These are phyloP conservation scores for Mycena maculata DNA, from an alignment of 768 basidiomycete species.

Conservation along the genomic window DNA sequence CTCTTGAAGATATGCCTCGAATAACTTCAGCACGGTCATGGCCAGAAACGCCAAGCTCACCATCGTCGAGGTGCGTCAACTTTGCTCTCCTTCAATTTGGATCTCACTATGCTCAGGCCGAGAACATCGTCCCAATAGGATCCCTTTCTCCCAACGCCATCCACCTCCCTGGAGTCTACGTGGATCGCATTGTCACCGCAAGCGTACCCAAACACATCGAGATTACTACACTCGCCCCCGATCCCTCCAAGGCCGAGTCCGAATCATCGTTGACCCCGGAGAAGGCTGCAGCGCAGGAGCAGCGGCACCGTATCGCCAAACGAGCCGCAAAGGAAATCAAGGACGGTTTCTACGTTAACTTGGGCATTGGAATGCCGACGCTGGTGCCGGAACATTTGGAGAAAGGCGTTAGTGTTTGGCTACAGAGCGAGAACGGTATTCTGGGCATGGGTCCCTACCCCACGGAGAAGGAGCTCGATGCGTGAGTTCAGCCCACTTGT, in stretches of 20 bases:
- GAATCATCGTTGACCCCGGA: slow-evolving; percentile 55
- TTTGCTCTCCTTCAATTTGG: background rate
- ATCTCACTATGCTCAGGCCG: slow-evolving; percentile 65
- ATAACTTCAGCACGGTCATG: slow-evolving; percentile 91
- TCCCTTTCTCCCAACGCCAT: slow-evolving; percentile 84
- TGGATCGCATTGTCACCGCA: slow-evolving; percentile 88
- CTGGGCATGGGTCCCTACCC: slow-evolving; percentile 94
- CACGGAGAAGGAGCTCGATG: slow-evolving; percentile 80
- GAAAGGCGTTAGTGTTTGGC: slow-evolving; percentile 82
- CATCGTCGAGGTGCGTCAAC: slow-evolving; percentile 80
- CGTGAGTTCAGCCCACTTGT: slow-evolving; percentile 60
- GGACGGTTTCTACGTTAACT: slow-evolving; percentile 89
- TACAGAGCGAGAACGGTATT: slow-evolving; percentile 93
- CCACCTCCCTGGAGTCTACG: slow-evolving; percentile 87
- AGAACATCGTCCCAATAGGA: slow-evolving; percentile 88
- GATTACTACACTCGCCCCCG: slow-evolving; percentile 73
- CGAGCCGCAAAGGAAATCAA: slow-evolving; percentile 91
- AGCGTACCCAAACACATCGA: slow-evolving; percentile 85
- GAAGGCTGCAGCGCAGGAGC: slow-evolving; percentile 63
- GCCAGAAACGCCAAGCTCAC: slow-evolving; percentile 90
- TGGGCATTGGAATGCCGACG: slow-evolving; percentile 94
- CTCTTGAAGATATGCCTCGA: slow-evolving; percentile 75
- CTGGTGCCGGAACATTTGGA: slow-evolving; percentile 85
- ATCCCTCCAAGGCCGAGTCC: slow-evolving; percentile 43
- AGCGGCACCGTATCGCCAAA: slow-evolving; percentile 81